Percentiles rank a stretch among this genome's conserved stretches.
Evolutionary conservation across 495 filamentous ascomycete genomes (phyloP).

Genomic region (Cladorrhinum samala): DNA sequence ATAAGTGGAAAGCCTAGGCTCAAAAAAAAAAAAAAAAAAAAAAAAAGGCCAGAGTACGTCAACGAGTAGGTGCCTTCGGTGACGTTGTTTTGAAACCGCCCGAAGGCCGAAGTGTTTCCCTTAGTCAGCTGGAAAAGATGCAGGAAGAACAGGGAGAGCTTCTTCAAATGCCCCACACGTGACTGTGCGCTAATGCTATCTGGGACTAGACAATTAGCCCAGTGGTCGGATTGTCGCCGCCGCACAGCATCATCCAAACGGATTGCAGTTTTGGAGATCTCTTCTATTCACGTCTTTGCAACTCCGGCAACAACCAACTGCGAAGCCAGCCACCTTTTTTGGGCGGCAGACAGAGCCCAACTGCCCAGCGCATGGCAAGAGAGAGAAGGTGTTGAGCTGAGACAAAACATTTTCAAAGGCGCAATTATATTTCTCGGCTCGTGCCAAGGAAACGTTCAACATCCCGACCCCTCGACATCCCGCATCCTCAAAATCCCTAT

Average conservation of each 20-base stretch:
- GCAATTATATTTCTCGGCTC: neutral
- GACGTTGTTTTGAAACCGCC: neutral
- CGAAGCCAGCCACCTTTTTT: neutral
- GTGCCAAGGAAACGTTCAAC: neutral
- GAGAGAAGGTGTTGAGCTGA: neutral
- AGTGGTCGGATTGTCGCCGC: slow-evolving; percentile 4
- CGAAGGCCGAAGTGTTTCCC: neutral
- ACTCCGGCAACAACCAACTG: neutral
- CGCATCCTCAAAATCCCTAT: no score
- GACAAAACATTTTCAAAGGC: neutral
- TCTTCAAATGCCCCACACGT: neutral
- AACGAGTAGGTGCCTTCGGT: neutral
- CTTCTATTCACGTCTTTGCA: neutral
- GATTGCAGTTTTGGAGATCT: neutral
- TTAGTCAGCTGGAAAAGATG: neutral
- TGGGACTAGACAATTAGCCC: neutral
- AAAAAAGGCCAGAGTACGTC: no score
- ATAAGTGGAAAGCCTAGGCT: no score
- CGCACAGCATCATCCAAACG: slow-evolving; percentile 5
- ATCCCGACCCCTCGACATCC: neutral
- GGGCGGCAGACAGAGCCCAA: neutral
- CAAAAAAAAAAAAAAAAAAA: no score
- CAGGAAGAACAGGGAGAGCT: neutral
- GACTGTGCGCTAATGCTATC: neutral
- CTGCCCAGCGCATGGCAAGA: neutral